Base-by-base conservation (phyloP, 176 grass and related monocot genomes). In the Bothriochloa decipiens region DNA sequence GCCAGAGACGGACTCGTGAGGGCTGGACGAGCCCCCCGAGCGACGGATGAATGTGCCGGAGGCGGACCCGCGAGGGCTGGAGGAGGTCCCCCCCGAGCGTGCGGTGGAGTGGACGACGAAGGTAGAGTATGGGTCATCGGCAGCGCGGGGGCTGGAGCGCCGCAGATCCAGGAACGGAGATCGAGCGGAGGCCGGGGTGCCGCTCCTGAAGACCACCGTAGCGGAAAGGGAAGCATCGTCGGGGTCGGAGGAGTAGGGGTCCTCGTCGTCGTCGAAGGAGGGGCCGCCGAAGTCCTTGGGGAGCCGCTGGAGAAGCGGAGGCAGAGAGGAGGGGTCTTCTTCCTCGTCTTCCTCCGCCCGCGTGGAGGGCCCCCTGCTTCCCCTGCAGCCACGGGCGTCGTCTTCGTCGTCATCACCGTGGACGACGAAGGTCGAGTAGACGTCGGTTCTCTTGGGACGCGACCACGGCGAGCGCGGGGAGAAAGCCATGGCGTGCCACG, bases 281-380 rank as follows among this genome's bases (percentile, higher is more conserved):
- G 87, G 88, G 25, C 91, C 91, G 65, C 96, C 96, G 78, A 99
- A 99, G 89, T 99, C 96, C 91, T 99, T 99, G 78, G 96, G 96
- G 29, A 99, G 83, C 77, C 96, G 96, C 88, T 99, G 93, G 83
- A 99, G 91, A 83, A 99, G 96, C 58, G 96, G 96, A 81, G 96
- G 96, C 82, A 99, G 96, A 23, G 91, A 95, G 14, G 93, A 92
- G 45, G 90, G 87, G 82, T 95, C 93, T 76, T 95, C 92, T 2
- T 89, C 93, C 2, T 91, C 86, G 0, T 91, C 86, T 9, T 91
- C 87, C 43, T 83, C 90, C 11, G 68, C 85, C 11, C 47, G n/a
- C 13, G 81, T 74, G 20, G 75, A 76, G 35, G 79, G 69, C n/a
- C n/a, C n/a, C 0, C 65, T 17, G 8, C 77, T 17, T 8, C 65